Evolutionary conservation across 305 asterid genomes (phyloP), one percentile per base, ranked within the genome.

Genomic region (Euphrasia arctica): DNA sequence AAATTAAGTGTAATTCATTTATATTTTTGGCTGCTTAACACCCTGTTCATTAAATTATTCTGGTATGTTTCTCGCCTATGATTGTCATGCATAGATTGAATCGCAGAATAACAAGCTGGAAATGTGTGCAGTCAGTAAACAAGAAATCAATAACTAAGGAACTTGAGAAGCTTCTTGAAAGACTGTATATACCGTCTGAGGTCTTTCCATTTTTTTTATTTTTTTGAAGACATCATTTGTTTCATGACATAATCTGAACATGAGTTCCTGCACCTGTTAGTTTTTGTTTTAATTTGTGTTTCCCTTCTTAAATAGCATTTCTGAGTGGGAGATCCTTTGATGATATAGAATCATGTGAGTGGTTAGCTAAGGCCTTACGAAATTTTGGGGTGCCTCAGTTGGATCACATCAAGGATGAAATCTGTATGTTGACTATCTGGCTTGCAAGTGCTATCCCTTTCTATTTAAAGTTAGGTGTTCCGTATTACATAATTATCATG

Each of bases 281-380:
- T 31, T 59, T 69, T 56, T 11, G n/a, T 51, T 68, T 36, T 58
- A 5, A 11, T 32, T 34, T 58, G 58, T 63, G 3, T 18, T 65
- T 48, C 57, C 27, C 42, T 48, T 52, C 47, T 72, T 56, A 62
- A 72, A 68, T 88, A 62, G 70, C 89, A 45, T 79, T 84, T 81
- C 78, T 94, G 70, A 74, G 80, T 2, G 82, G 89, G 59, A 97
- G 95, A 22, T 85, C 96, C 71, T 94, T 94, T 94, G 99, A 90
- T 49, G 99, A 91, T 67, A 84, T 94, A 77, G 97, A 94, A 72
- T 93, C 99, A 18, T 90, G 96, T 68, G 99, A 94, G 75, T 94
- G 97, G 97, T 82, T 94, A 63, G 83, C 93, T 72, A 73, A 74
- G 70, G 87, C 95, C 69, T 70, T 94, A 75, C 79, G 58, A 69